phyloP scores from a whole-genome alignment of 768 basidiomycete species.

The Lentinula edodes region DNA sequence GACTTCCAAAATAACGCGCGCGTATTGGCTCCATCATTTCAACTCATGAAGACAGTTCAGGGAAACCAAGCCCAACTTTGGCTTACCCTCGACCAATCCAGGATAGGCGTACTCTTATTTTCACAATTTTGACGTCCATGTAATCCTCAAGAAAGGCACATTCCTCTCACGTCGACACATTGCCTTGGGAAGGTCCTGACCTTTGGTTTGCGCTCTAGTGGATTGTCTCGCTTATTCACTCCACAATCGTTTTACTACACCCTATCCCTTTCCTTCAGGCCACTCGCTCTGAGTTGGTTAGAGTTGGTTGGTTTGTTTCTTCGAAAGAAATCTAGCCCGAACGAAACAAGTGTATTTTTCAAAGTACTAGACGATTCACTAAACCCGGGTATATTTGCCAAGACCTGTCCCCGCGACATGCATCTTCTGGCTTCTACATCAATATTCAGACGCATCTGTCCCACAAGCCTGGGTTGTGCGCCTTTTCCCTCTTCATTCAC shows the following conservation, averaged over 20 bases:
- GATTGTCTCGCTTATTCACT: not conserved
- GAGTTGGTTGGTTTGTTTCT: too few relatives aligned
- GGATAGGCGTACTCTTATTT: not conserved
- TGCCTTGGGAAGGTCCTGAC: not conserved
- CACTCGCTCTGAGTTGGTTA: too few relatives aligned
- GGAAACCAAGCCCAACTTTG: not conserved
- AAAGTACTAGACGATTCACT: not conserved
- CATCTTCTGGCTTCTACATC: not conserved
- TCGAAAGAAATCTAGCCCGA: too few relatives aligned
- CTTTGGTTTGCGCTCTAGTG: not conserved
- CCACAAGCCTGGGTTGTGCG: slow-evolving; percentile 4
- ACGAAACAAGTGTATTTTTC: too few relatives aligned
- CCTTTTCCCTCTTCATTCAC: not conserved
- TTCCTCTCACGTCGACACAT: not conserved
- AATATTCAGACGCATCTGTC: not conserved
- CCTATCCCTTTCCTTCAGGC: too few relatives aligned
- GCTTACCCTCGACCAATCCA: not conserved
- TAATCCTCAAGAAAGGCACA: not conserved
- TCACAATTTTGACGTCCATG: not conserved
- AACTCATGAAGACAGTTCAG: not conserved
- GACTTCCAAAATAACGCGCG: not conserved
- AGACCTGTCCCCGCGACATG: not conserved
- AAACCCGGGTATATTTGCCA: not conserved
- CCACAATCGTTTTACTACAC: too few relatives aligned
- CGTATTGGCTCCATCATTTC: not conserved